Base-by-base conservation (phyloP, 345 rosid genomes). In the Rhizophora mangle region DNA sequence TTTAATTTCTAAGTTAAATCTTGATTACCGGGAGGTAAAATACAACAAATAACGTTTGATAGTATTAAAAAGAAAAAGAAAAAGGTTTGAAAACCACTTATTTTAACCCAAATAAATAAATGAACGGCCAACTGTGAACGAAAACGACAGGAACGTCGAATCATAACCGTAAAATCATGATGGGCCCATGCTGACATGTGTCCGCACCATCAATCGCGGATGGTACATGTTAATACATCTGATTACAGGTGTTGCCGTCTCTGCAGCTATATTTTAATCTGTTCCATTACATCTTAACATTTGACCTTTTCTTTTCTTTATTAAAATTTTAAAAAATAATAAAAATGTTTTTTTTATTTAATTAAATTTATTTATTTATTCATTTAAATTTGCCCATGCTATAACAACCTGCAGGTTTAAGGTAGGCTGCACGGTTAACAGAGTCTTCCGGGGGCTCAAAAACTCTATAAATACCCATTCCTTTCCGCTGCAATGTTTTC, bases 401-500 rank as follows among this genome's bases (percentile, higher is more conserved):
- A 78, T 59, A 71, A 78, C 63, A 75, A 70, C 73, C 78, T 24
- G 36, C 19, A 70, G 27, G 47, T 21, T 36, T 36, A 8, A 11
- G 57, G 15, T n/a, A 20, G 60, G 74, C 79, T 85, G 63, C 83
- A 87, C 87, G 86, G 89, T 74, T 66, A 69, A 80, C 77, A 96
- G 89, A 93, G 93, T 83, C 89, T 83, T 56, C 57, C 15, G 47
- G 21, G 20, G 49, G 37, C 77, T 9, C 60, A 56, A 62, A 61
- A 60, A 70, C 80, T 86, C 89, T 88, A 91, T 88, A 91, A 88
- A 94, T 84, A 79, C 80, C 65, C 61, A 37, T 54, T 51, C 10
- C 31, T 78, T 68, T 73, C 69, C 6, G 78, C 72, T 62, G 10
- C 68, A 10, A n/a, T 63, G 56, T 67, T 63, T 51, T 77, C 76